A percentile compares a stretch with the other conserved stretches of the same genome.
These are phyloP conservation scores for Blastocystis sp. DNA, from an alignment of 352 stramenopile genomes.

Conservation along the genomic window DNA sequence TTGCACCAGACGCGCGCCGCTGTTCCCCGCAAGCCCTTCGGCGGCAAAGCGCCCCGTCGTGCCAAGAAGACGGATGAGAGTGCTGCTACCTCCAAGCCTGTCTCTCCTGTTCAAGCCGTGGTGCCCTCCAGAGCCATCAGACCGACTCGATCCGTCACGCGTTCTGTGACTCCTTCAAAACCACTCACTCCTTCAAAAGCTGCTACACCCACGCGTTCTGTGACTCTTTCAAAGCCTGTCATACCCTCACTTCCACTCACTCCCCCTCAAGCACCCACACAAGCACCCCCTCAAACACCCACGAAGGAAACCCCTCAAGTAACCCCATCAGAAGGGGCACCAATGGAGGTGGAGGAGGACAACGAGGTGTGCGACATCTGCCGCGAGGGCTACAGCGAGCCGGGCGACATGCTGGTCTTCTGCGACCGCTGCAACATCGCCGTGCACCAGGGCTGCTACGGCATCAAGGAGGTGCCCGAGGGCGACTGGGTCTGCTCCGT, in stretches of 20 bases:
- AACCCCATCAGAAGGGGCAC: not conserved
- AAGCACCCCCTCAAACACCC: no score
- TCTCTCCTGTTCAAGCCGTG: not conserved
- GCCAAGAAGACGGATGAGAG: not conserved
- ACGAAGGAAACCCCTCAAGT: no score
- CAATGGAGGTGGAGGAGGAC: conserved; percentile 28
- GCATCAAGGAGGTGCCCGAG: conserved; percentile 76
- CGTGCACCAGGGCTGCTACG: conserved; percentile 85
- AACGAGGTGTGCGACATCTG: conserved; percentile 70
- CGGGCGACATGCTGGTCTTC: conserved; percentile 80
- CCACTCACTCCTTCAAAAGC: no score
- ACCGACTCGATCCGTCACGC: not conserved
- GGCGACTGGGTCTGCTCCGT: conserved; percentile 83
- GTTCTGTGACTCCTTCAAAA: no score
- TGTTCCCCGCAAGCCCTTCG: not conserved
- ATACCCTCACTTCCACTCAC: no score
- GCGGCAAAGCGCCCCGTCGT: not conserved
- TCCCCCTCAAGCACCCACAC: no score
- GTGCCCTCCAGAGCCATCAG: not conserved
- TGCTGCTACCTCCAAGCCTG: no score
- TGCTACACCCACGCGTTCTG: no score
- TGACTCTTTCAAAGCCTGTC: no score
- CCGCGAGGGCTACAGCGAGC: conserved; percentile 50
- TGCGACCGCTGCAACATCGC: conserved; percentile 81
- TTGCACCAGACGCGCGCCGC: not conserved